Evolutionary conservation across 352 stramenopile genomes (phyloP).

Genomic region (Globisporangium spinosum): DNA sequence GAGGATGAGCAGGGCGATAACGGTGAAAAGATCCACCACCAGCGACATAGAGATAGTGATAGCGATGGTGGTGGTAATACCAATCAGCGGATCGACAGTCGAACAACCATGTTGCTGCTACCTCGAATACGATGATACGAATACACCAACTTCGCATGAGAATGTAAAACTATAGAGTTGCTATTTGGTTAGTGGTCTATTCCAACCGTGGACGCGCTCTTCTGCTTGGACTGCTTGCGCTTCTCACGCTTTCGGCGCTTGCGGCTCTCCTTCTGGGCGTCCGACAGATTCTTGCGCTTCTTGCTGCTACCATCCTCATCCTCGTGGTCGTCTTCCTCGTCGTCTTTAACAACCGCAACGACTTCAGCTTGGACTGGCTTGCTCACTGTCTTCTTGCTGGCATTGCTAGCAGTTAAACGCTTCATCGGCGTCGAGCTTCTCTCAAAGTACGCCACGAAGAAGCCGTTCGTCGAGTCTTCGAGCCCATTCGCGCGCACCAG

Average conservation of each 20-base stretch:
- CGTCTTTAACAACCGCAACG: background rate
- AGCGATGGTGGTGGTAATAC: background rate
- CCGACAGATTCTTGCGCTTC: constrained; percentile 66
- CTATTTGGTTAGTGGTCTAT: background rate
- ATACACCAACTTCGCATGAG: background rate
- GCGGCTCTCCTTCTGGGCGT: constrained; percentile 62
- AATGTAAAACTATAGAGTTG: background rate
- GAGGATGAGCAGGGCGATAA: background rate
- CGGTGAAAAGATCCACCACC: background rate
- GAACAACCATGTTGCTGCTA: background rate
- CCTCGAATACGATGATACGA: constrained; percentile 8
- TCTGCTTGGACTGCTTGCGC: constrained; percentile 30
- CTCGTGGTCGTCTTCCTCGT: background rate
- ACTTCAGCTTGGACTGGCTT: constrained; percentile 7
- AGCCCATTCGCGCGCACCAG: constrained; percentile 90
- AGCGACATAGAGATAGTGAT: background rate
- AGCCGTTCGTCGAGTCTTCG: constrained; percentile 94
- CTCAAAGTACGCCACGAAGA: constrained; percentile 97
- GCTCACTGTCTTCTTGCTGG: background rate
- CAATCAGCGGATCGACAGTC: background rate
- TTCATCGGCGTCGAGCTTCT: constrained; percentile 25
- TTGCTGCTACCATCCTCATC: constrained; percentile 16
- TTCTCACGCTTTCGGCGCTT: constrained; percentile 76
- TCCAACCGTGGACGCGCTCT: background rate
- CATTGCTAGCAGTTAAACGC: background rate